Conservation (phyloP, 2,329 filamentous ascomycete species). For the Microascus cirrosus region DNA sequence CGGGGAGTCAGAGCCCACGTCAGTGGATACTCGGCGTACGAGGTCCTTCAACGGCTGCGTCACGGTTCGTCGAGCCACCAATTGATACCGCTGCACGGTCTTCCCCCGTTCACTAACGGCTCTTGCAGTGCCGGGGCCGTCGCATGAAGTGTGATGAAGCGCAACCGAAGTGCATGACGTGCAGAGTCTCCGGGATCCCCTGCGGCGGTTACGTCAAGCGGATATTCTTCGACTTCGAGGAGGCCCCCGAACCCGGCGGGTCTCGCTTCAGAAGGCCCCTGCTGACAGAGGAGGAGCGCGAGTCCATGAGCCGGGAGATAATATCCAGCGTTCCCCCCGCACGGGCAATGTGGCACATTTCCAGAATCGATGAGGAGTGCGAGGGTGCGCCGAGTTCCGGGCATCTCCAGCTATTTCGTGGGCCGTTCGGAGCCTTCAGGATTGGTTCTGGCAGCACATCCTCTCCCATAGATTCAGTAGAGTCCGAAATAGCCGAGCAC, state of each 20-base stretch:
- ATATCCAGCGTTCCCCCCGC: slow-evolving; percentile 15
- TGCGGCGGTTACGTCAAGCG: slow-evolving; percentile 23
- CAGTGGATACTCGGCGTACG: too few species aligned
- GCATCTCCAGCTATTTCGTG: background rate
- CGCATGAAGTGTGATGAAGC: slow-evolving; percentile 26
- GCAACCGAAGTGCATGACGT: slow-evolving; percentile 20
- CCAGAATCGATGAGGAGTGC: slow-evolving; percentile 18
- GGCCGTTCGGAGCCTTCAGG: background rate
- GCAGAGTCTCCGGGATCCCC: slow-evolving; percentile 12
- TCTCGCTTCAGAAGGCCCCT: slow-evolving; percentile 22
- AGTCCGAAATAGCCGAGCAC: too few species aligned
- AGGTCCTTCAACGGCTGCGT: too few species aligned
- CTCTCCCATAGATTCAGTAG: background rate
- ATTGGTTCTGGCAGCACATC: background rate
- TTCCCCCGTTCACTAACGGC: too few species aligned
- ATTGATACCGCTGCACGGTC: too few species aligned
- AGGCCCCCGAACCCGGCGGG: slow-evolving; percentile 6
- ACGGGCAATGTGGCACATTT: slow-evolving; percentile 8
- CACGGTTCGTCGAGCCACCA: too few species aligned
- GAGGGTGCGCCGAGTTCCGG: slow-evolving; percentile 6
- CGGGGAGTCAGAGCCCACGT: too few species aligned
- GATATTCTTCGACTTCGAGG: slow-evolving; percentile 21
- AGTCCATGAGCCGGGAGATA: slow-evolving; percentile 21
- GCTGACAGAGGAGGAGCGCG: slow-evolving; percentile 21
- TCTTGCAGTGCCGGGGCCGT: slow-evolving; percentile 23